These are phyloP conservation scores for Cyclotella baltica DNA, from an alignment of 108 stramenopile species.

Conservation along the genomic window DNA sequence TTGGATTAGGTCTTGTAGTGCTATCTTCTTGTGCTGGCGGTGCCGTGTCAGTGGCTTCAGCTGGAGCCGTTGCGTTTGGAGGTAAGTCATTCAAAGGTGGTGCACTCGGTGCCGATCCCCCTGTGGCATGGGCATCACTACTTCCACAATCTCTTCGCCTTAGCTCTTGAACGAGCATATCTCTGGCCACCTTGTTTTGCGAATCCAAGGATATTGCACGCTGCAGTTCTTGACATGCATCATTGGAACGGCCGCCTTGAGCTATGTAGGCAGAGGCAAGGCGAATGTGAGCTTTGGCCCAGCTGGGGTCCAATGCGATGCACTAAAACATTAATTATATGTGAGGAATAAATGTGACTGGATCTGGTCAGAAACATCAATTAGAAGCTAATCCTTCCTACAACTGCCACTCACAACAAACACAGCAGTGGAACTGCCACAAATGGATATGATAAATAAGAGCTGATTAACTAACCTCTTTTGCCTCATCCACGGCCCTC, in stretches of 20 bases:
- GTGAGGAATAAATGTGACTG: too few species aligned
- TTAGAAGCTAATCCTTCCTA: too few species aligned
- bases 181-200: constrained; percentile 63
- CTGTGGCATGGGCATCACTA: background rate
- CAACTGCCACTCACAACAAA: too few species aligned
- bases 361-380: too few species aligned
- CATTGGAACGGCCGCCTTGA: constrained; percentile 77
- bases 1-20: background rate
- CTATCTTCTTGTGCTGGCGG: background rate
- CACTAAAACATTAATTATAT: too few species aligned
- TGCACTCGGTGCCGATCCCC: background rate
- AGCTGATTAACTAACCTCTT: constrained; percentile 59
- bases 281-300: constrained; percentile 85
- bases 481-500: constrained; percentile 72
- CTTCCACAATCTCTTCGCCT: constrained; percentile 48
- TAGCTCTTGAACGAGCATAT: constrained; percentile 75
- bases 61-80: too few species aligned
- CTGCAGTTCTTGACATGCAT: constrained; percentile 83
- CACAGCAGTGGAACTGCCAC: too few species aligned
- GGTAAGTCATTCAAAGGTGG: background rate
- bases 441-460: too few species aligned
- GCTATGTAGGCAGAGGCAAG: constrained; percentile 83
- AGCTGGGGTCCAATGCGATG: constrained; percentile 68
- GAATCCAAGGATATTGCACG: constrained; percentile 73
- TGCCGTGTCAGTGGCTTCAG: background rate